Base-by-base conservation (phyloP, 306 rosid species). In the Pterocarpus santalinus region DNA sequence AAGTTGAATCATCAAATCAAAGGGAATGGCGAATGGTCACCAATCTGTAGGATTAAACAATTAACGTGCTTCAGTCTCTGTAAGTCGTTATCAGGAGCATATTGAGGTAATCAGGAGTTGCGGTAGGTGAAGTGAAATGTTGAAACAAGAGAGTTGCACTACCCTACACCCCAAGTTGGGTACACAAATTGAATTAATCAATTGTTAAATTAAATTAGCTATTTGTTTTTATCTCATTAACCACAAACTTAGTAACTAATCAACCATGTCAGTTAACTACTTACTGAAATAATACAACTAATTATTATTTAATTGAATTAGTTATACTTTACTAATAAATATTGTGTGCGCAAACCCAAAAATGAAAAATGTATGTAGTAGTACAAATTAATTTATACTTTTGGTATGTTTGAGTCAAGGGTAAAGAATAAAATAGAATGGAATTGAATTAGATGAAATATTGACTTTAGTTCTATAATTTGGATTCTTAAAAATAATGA, bases 41-140 rank as follows among this genome's bases (percentile, higher is more conserved):
- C 8, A 64, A 3, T 49, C 30, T 10, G 6, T 8, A 32, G 17
- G 2, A 22, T 30, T 28, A n/a, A 33, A 62, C 7, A 63, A 47
- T 49, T 7, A 63, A 62, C 41, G 43, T 77, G 65, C n/a, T 65
- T 47, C 63, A 65, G 1, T 51, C 36, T 49, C 36, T 15, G 9
- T 2, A 4, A 15, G 75, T 22, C 44, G 14, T 36, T 52, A 47
- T 76, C 67, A 38, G 2, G 4, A 22, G 33, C 64, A 12, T 36
- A 16, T 13, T 34, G 17, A 76, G 47, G 57, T 8, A 57, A n/a
- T 14, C 4, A 15, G 4, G 32, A 22, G 4, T 61, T 49, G 73
- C 10, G 63, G 60, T 72, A 63, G 73, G 78, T 62, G 78, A 80
- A 72, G 79, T 38, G 8, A 65, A 33, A 53, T 15, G 73, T 65